Base-by-base conservation (phyloP, 345 rosid species). In the Melaleuca quinquenervia region DNA sequence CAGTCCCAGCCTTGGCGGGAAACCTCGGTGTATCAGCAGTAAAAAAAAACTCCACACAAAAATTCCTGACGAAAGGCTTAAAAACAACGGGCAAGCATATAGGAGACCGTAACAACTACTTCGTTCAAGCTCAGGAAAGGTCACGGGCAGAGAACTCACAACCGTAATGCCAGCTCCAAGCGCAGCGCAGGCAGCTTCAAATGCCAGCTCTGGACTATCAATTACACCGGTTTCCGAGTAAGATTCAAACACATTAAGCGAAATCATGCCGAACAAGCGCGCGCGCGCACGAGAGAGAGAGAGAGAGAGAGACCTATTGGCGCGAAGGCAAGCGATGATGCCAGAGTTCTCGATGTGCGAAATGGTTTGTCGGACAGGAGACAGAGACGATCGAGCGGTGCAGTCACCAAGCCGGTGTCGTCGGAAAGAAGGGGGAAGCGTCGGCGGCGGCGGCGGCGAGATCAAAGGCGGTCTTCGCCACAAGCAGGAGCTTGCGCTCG, bases 301-400 rank as follows among this genome's bases (percentile, higher is more conserved):
- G 45, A 50, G 18, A 45, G 82, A 41, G 29, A 27, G 8, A 36
- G 27, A 86, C 86, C 87, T 86, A 78, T 83, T 85, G 85, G 92
- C 91, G 74, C 93, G 94, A 85, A 93, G 95, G 90, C 95, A 92
- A 54, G 95, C 93, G 84, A 93, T 92, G 85, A 93, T 86, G 83
- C 93, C 93, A 29, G 93, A 89, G 82, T 82, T 86, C 48, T 89
- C 90, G 70, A 92, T 92, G 62, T 56, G 52, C 52, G 92, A 86
- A 51, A 90, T 82, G 74, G 93, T 90, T 22, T 26, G 87, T 83
- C 56, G 80, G 24, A 26, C 83, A 3, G 87, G 83, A 85, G 89
- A 84, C 12, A 56, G 84, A 12, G 88, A 41, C 51, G 80, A 82
- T 50, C 8, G 83, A 58, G 85, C 20, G 83, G 87, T 56, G 80